phyloP scores from a whole-genome alignment of 805 yeast species.

The Isabelozyma pseudorhagii region DNA sequence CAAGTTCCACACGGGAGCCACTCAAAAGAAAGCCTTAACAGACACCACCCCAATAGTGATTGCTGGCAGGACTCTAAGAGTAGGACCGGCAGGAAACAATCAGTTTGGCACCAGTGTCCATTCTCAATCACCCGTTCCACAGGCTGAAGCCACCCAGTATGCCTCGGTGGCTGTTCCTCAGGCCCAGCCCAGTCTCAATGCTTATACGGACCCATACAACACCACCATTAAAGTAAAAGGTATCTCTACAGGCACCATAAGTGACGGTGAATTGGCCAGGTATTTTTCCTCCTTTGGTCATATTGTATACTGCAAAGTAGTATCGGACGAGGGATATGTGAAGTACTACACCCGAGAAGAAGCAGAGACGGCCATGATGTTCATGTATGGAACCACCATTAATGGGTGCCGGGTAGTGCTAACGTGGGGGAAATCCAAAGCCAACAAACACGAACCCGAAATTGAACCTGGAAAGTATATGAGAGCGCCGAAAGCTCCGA shows the following conservation, averaged over 20 bases:
- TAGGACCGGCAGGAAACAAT: constrained; percentile 46
- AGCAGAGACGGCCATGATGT: constrained; percentile 37
- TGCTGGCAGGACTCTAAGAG: constrained; percentile 73
- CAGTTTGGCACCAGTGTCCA: constrained; percentile 3
- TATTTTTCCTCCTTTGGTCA: constrained; percentile 67
- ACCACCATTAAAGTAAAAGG: constrained; percentile 75
- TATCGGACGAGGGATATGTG: constrained; percentile 19
- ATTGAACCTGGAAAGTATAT: constrained; percentile 5
- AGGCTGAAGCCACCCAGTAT: constrained; percentile 1
- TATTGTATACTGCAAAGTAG: constrained; percentile 20
- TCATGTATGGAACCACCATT: constrained; percentile 25
- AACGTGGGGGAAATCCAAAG: constrained; percentile 28
- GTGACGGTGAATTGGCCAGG: constrained; percentile 54
- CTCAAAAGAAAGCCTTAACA: constrained; percentile 65
- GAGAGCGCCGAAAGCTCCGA: constrained; percentile 15
- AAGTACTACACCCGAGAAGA: constrained; percentile 27
- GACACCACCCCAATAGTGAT: constrained; percentile 81
- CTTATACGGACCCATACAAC: constrained; percentile 76
- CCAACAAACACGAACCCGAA: constrained; percentile 3
- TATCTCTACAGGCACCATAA: constrained; percentile 38
- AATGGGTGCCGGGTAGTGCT: constrained; percentile 26
- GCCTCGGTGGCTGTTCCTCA: constrained; percentile 25
- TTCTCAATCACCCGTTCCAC: constrained; percentile 3
- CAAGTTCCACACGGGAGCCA: constrained; percentile 62
- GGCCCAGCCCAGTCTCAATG: constrained; percentile 53